Conservation (phyloP, 2,329 filamentous ascomycete species). For the Fusarium kyushuense region DNA sequence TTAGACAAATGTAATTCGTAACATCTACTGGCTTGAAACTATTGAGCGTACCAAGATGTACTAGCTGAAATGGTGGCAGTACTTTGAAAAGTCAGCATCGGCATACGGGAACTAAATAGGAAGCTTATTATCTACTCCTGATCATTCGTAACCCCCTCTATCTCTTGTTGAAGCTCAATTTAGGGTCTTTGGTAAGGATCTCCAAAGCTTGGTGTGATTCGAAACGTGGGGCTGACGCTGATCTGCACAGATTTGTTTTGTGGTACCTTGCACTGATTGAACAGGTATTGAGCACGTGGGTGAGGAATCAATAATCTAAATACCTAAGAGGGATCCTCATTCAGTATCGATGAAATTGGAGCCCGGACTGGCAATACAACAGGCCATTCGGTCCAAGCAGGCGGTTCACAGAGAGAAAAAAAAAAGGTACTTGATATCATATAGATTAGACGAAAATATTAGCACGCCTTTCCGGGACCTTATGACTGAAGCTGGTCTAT, state of each 20-base stretch:
- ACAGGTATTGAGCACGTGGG: constrained; percentile 33
- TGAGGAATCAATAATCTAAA: not conserved
- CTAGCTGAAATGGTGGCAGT: constrained; percentile 13
- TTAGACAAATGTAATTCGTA: not conserved
- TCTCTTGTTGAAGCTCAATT: constrained; percentile 20
- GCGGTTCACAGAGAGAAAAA: too few species aligned
- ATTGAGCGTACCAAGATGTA: not conserved
- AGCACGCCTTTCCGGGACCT: too few species aligned
- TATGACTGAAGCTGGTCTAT: too few species aligned
- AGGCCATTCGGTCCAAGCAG: not conserved
- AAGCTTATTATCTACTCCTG: constrained; percentile 21
- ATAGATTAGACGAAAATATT: too few species aligned
- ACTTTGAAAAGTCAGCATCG: constrained; percentile 13
- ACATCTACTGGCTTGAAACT: not conserved
- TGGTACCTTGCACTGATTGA: constrained; percentile 25
- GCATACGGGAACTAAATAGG: constrained; percentile 29
- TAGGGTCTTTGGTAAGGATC: constrained; percentile 20
- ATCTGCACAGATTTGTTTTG: not conserved
- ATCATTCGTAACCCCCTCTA: constrained; percentile 21
- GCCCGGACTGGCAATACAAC: not conserved
- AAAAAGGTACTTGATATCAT: too few species aligned
- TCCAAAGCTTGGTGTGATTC: constrained; percentile 27
- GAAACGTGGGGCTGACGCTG: constrained; percentile 28
- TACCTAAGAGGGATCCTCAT: not conserved
- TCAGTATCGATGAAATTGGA: not conserved